These are phyloP conservation scores for Fusarium fracticaudum DNA, from an alignment of 2,329 filamentous ascomycete species.

Conservation along the genomic window DNA sequence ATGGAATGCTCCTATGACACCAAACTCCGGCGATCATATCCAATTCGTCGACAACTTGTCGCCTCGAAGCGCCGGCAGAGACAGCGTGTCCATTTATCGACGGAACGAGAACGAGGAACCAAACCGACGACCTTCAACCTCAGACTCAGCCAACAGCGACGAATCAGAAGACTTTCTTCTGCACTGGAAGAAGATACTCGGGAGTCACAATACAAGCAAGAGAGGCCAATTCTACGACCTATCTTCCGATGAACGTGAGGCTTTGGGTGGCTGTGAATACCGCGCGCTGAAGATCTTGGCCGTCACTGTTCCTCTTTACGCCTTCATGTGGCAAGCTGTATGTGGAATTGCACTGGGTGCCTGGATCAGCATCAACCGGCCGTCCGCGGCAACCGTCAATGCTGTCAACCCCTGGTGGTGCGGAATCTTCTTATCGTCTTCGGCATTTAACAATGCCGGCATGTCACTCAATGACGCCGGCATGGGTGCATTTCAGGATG, in stretches of 20 bases:
- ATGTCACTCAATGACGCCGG: constrained; percentile 75
- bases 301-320: constrained; percentile 69
- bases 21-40: constrained; percentile 31
- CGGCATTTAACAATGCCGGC: constrained; percentile 77
- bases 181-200: constrained; percentile 49
- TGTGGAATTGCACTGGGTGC: constrained; percentile 68
- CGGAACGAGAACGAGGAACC: constrained; percentile 17
- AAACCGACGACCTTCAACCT: constrained; percentile 30
- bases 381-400: constrained; percentile 60
- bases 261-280: constrained; percentile 71
- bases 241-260: constrained; percentile 62
- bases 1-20: constrained; percentile 19
- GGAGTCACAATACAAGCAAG: constrained; percentile 54
- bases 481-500: constrained; percentile 68
- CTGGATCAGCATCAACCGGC: constrained; percentile 65
- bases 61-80: constrained; percentile 9
- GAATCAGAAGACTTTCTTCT: constrained; percentile 42
- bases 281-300: constrained; percentile 68
- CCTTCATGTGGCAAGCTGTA: constrained; percentile 66
- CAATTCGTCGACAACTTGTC: constrained; percentile 21
- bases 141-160: constrained; percentile 31
- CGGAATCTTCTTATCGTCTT: constrained; percentile 73
- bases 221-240: constrained; percentile 67
- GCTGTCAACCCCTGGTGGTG: constrained; percentile 74
- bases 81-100: constrained; percentile 34